Base-by-base conservation (phyloP, 345 rosid genomes). In the Schrenkiella parvula region DNA sequence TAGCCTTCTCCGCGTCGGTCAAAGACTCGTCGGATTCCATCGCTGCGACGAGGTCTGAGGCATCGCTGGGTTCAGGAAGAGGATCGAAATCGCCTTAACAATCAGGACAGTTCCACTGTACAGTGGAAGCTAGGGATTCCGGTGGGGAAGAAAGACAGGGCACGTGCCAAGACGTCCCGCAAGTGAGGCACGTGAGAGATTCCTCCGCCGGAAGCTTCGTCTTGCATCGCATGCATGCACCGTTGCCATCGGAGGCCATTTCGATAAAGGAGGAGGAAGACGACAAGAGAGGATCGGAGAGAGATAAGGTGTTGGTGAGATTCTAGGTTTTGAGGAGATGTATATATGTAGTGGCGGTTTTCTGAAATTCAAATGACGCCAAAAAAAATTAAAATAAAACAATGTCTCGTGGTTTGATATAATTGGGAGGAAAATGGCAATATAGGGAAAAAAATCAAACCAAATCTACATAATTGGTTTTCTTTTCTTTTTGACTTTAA, bases 101-200 rank as follows among this genome's bases (percentile, higher is more conserved):
- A 74, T 91, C 96, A 4, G 96, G 93, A 66, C 96, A 91, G 32
- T 71, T 47, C 96, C 97, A 91, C 34, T 72, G 78, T 26, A 82
- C 14, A 5, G 86, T 77, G 35, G 83, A 80, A 15, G 72, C 82
- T 15, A 87, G 74, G 64, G 89, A 71, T 52, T 83, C 82, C 0
- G 85, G 84, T 3, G 64, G 73, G 4, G 76, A 37, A 6, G 81
- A 47, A 2, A 91, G 81, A 67, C 96, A 89, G 0, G 81, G 1
- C 62, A 79, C 80, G 83, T 89, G 98, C 96, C 98, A 89, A 0
- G 92, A 89, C 22, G 98, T 82, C 4, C 29, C 83, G 57, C 92
- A 92, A 14, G 85, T 80, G 67, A 47, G 37, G 64, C 98, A 53
- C 11, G 37, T 28, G 59, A 53, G 59, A 0, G 37, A 53, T 53